Conservation (phyloP, 2,329 filamentous ascomycete genomes). For the Zelopaecilomyces penicillatus region DNA sequence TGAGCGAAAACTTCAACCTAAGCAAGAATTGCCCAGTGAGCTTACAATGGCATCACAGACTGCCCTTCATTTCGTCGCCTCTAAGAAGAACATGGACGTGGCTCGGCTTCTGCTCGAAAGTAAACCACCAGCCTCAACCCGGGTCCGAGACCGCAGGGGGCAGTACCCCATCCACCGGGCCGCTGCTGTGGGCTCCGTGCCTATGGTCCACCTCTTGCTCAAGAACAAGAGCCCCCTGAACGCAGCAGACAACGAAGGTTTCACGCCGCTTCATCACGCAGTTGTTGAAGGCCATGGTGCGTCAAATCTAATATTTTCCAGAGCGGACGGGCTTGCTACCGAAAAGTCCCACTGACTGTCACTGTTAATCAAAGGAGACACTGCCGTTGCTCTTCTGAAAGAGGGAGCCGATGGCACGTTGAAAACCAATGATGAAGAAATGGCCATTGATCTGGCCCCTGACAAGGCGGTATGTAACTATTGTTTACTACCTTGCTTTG, state of each 20-base stretch:
- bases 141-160: conserved; percentile 77
- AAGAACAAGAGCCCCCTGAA: conserved; percentile 74
- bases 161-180: conserved; percentile 88
- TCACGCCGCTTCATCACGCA: conserved; percentile 85
- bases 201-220: conserved; percentile 73
- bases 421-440: conserved; percentile 59
- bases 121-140: conserved; percentile 61
- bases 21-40: background rate
- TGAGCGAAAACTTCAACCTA: conserved; percentile 16
- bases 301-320: conserved; percentile 11
- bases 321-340: background rate
- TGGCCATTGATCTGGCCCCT: conserved; percentile 76
- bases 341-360: background rate
- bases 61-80: conserved; percentile 82
- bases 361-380: conserved; percentile 48
- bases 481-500: background rate
- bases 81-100: conserved; percentile 78
- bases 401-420: conserved; percentile 77
- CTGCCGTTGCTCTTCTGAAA: conserved; percentile 73
- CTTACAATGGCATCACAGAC: conserved; percentile 45
- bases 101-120: conserved; percentile 68
- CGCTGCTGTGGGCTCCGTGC: conserved; percentile 80
- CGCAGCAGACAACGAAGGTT: conserved; percentile 71
- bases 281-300: conserved; percentile 65
- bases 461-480: conserved; percentile 61